A percentile compares a stretch with the other conserved stretches of the same genome.
Conservation (phyloP, 768 basidiomycete genomes). For the Suillus bovinus region DNA sequence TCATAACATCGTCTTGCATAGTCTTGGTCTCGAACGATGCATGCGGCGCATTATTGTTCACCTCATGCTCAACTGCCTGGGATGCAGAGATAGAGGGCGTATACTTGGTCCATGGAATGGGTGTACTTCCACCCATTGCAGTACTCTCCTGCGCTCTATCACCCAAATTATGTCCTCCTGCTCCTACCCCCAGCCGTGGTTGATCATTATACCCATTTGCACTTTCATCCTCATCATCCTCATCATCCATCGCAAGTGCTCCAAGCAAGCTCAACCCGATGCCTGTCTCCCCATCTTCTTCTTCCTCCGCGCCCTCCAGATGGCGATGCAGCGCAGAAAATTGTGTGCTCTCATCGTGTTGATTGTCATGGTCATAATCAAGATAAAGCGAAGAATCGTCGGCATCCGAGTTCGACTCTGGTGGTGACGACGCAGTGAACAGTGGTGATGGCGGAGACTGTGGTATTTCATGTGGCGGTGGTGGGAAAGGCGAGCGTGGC, state of each 20-base stretch:
- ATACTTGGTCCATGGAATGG: slow-evolving; percentile 33
- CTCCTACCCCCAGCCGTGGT: not conserved
- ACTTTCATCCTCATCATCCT: slow-evolving; percentile 20
- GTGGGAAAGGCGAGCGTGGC: slow-evolving; percentile 11
- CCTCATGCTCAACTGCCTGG: not conserved
- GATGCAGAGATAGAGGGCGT: slow-evolving; percentile 25
- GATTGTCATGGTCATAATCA: slow-evolving; percentile 6
- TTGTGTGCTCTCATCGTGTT: slow-evolving; percentile 21
- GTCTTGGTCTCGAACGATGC: not conserved
- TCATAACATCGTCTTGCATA: not conserved
- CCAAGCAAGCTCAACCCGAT: slow-evolving; percentile 71
- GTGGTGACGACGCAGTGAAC: slow-evolving; percentile 3
- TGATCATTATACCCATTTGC: slow-evolving; percentile 18
- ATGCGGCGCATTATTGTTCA: not conserved
- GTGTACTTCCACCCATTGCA: slow-evolving; percentile 8
- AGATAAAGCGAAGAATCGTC: slow-evolving; percentile 4
- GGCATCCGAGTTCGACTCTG: not conserved
- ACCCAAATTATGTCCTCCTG: slow-evolving; percentile 6
- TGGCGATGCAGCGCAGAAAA: slow-evolving; percentile 24
- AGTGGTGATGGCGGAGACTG: slow-evolving; percentile 14
- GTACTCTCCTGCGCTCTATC: slow-evolving; percentile 10
- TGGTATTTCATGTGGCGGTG: slow-evolving; percentile 7
- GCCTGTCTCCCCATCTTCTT: slow-evolving; percentile 62
- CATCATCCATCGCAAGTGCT: slow-evolving; percentile 40
- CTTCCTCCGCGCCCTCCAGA: slow-evolving; percentile 22